Conservation (phyloP, 352 stramenopile genomes). For the Phytophthora sp. region DNA sequence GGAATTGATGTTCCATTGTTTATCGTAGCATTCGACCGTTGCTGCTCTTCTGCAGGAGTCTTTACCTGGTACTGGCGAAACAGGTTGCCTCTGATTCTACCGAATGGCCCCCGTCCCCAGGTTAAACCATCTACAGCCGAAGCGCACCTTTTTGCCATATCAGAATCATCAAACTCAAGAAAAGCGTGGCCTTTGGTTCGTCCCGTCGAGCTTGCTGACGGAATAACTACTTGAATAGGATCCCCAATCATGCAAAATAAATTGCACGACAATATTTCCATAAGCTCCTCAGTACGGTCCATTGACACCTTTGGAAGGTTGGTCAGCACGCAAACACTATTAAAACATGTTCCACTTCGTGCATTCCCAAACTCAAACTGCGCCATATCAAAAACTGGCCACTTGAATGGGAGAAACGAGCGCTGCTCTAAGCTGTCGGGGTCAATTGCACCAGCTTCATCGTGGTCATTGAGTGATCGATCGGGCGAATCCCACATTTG, state of each 20-base stretch:
- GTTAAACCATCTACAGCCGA: constrained; percentile 70
- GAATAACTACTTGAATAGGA: constrained; percentile 84
- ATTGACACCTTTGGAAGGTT: constrained; percentile 81
- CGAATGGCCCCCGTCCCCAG: constrained; percentile 68
- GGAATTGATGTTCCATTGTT: constrained; percentile 15
- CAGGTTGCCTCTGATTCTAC: constrained; percentile 71
- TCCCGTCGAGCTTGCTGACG: constrained; percentile 60
- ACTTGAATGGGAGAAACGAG: constrained; percentile 70
- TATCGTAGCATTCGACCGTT: not conserved
- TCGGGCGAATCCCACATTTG: constrained; percentile 6
- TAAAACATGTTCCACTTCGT: constrained; percentile 76
- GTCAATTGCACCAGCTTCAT: not conserved
- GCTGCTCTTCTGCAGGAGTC: constrained; percentile 30
- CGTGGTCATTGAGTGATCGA: not conserved
- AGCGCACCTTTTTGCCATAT: constrained; percentile 61
- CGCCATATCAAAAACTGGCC: constrained; percentile 90
- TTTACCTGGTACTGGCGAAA: constrained; percentile 88
- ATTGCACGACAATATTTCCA: constrained; percentile 76
- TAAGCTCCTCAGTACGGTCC: constrained; percentile 75
- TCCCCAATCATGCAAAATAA: constrained; percentile 84
- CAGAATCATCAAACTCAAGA: constrained; percentile 80
- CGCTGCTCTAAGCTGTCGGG: constrained; percentile 17
- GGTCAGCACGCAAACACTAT: constrained; percentile 84
- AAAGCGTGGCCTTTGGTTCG: constrained; percentile 84
- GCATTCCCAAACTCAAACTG: constrained; percentile 89